These are phyloP conservation scores for Rutstroemia sydowiana DNA, from an alignment of 2,329 filamentous ascomycete species.

Conservation along the genomic window DNA sequence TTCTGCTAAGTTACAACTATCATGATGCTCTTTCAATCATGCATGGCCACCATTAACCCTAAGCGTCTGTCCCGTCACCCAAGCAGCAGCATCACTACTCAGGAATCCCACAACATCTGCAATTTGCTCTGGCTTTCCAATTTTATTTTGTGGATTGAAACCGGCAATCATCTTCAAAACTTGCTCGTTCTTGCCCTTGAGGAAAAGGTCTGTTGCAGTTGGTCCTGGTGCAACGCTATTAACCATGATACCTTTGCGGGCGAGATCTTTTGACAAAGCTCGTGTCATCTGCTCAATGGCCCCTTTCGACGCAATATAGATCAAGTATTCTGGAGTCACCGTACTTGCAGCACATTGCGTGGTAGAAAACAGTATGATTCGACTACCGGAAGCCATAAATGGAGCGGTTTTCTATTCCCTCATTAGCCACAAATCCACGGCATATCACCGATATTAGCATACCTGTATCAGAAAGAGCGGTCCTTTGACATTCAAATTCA, in stretches of 20 bases:
- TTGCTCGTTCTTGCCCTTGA: constrained; percentile 34
- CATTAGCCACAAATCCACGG: neutral
- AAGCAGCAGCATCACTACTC: constrained; percentile 13
- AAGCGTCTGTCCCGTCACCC: constrained; percentile 25
- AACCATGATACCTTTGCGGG: constrained; percentile 39
- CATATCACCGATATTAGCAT: constrained; percentile 1
- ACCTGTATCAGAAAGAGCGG: constrained; percentile 45
- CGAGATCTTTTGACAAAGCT: constrained; percentile 43
- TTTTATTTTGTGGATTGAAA: constrained; percentile 36
- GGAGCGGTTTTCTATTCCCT: constrained; percentile 39
- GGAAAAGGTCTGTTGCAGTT: constrained; percentile 44
- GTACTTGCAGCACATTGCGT: constrained; percentile 31
- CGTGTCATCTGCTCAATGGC: constrained; percentile 47
- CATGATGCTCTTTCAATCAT: no score
- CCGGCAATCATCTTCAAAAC: constrained; percentile 35
- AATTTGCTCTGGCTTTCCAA: constrained; percentile 42
- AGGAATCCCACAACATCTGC: constrained; percentile 38
- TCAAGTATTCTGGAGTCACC: constrained; percentile 36
- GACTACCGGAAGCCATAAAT: constrained; percentile 41
- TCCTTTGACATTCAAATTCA: constrained; percentile 50
- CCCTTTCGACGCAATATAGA: constrained; percentile 44
- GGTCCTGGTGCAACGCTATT: constrained; percentile 46
- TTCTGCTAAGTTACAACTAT: no score
- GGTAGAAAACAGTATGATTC: constrained; percentile 47
- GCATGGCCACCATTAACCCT: constrained; percentile 26